Evolutionary conservation across 2,329 filamentous ascomycete species (phyloP).

Genomic region (Dothideomycetes sp.): DNA sequence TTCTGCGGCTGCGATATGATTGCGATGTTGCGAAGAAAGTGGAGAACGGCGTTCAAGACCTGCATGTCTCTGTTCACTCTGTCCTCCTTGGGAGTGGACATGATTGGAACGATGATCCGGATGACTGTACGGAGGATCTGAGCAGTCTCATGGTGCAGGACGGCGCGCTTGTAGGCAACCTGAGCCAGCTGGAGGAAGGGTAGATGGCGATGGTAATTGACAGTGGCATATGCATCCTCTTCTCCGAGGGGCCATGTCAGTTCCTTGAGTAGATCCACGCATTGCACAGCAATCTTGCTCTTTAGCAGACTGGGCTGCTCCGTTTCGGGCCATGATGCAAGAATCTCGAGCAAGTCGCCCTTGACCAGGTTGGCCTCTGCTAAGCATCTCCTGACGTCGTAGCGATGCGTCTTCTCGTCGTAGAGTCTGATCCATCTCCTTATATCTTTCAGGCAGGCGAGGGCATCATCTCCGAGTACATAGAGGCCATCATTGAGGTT

Average conservation of each 20-base stretch:
- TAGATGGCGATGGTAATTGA: slow-evolving; percentile 86
- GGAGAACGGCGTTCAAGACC: slow-evolving; percentile 82
- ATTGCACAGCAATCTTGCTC: slow-evolving; percentile 69
- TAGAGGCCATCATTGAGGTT: slow-evolving; percentile 73
- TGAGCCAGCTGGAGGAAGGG: slow-evolving; percentile 84
- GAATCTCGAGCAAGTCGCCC: slow-evolving; percentile 80
- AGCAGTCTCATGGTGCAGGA: slow-evolving; percentile 72
- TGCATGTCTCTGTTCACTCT: slow-evolving; percentile 72
- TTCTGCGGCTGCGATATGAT: slow-evolving; percentile 68
- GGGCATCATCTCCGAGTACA: slow-evolving; percentile 81
- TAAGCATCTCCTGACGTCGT: slow-evolving; percentile 88
- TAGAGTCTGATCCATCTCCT: slow-evolving; percentile 92
- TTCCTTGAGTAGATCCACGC: slow-evolving; percentile 81
- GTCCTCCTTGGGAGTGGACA: slow-evolving; percentile 68
- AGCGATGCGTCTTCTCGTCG: slow-evolving; percentile 84
- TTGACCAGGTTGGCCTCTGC: slow-evolving; percentile 86
- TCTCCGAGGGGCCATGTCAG: slow-evolving; percentile 89
- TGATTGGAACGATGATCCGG: slow-evolving; percentile 70
- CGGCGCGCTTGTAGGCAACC: slow-evolving; percentile 75
- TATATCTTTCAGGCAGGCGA: slow-evolving; percentile 84
- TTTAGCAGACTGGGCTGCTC: slow-evolving; percentile 65
- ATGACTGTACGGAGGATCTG: slow-evolving; percentile 72
- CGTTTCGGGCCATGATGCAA: slow-evolving; percentile 69
- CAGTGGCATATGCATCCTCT: slow-evolving; percentile 68
- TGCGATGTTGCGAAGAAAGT: slow-evolving; percentile 79